Percentiles rank a stretch among this genome's conserved stretches.
These are phyloP conservation scores for Leccinum pellstonianum DNA, from an alignment of 768 basidiomycete genomes.

Conservation along the genomic window DNA sequence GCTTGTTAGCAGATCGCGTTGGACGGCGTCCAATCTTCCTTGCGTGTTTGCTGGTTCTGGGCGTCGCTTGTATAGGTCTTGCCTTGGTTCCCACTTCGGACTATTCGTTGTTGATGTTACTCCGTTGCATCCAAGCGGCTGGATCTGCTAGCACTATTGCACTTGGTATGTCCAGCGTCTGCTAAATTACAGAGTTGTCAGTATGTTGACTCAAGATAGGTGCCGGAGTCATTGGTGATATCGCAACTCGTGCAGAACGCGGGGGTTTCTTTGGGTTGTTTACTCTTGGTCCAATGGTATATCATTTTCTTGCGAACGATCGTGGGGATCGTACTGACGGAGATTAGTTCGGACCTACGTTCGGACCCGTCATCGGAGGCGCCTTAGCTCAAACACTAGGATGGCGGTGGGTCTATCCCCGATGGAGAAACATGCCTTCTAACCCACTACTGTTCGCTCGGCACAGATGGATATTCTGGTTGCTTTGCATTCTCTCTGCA, in stretches of 20 bases:
- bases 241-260: conserved; percentile 68
- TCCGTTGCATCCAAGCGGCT: conserved; percentile 77
- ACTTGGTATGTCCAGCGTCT: conserved; percentile 44
- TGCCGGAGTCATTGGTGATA: conserved; percentile 77
- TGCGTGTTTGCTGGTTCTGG: conserved; percentile 60
- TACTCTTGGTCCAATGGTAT: conserved; percentile 61
- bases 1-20: conserved; percentile 62
- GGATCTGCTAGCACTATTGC: conserved; percentile 81
- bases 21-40: conserved; percentile 67
- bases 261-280: conserved; percentile 74
- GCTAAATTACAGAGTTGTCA: neutral
- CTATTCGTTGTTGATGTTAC: conserved; percentile 77
- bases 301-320: neutral
- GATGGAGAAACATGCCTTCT: neutral
- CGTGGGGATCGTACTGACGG: neutral
- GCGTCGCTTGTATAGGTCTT: conserved; percentile 62
- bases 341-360: conserved; percentile 52
- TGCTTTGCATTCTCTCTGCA: conserved; percentile 19
- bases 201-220: conserved; percentile 36
- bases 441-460: neutral
- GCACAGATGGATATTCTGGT: conserved; percentile 25
- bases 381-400: conserved; percentile 54
- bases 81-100: conserved; percentile 54
- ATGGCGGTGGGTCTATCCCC: conserved; percentile 50
- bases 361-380: conserved; percentile 52